A percentile compares a stretch with the other conserved stretches of the same genome.
Conservation (phyloP, 2,329 filamentous ascomycete genomes). For the Fusarium transvaalense region DNA sequence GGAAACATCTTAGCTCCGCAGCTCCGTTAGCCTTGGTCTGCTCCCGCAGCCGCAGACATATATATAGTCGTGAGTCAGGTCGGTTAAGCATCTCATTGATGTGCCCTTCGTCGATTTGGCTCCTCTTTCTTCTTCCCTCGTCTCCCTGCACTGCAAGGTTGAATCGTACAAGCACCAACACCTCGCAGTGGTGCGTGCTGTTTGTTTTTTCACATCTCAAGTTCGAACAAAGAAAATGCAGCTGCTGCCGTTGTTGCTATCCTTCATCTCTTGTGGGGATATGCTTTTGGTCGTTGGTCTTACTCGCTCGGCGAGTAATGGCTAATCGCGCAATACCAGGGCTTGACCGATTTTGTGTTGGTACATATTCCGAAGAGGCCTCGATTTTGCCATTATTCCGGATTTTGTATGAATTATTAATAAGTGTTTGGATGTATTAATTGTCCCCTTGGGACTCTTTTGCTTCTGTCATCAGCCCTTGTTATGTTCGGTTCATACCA, state of each 20-base stretch:
- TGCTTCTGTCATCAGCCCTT: not conserved
- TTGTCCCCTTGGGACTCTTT: constrained; percentile 10
- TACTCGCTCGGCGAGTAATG: constrained; percentile 5
- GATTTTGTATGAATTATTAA: constrained; percentile 28
- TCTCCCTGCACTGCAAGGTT: not conserved
- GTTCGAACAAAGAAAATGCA: constrained; percentile 38
- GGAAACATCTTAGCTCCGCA: constrained; percentile 10
- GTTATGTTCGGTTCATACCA: constrained; percentile 68
- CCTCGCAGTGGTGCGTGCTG: constrained; percentile 31
- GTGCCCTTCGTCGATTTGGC: not conserved
- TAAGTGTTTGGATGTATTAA: constrained; percentile 20
- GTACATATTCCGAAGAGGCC: not conserved
- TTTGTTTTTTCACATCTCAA: constrained; percentile 17
- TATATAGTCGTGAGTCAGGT: not conserved
- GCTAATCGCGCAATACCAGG: not conserved
- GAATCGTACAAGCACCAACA: constrained; percentile 27
- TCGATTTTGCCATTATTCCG: constrained; percentile 5
- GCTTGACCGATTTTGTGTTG: not conserved
- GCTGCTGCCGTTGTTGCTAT: constrained; percentile 12
- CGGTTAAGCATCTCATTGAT: not conserved
- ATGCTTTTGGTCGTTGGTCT: constrained; percentile 7
- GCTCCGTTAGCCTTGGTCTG: constrained; percentile 11
- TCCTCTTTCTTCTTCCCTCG: not conserved
- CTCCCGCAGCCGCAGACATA: constrained; percentile 10
- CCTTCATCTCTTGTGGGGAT: not conserved